Conservation (phyloP, 2,329 filamentous ascomycete genomes). For the Sporothrix luriei region DNA sequence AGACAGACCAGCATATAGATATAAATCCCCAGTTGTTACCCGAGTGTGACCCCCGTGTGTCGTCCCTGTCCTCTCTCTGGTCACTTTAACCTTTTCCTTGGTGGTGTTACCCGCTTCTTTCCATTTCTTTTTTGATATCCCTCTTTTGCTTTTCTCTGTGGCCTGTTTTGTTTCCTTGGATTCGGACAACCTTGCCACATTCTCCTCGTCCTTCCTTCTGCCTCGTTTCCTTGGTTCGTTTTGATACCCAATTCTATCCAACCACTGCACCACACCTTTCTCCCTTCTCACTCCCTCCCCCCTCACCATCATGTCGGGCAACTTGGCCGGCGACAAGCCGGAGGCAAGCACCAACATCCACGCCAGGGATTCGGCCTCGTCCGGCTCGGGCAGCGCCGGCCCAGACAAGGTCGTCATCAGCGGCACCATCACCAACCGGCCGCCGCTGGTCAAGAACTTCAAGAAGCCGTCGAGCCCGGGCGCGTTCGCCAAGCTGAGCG, state of each 20-base stretch:
- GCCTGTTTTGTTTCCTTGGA: neutral
- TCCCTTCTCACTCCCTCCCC: neutral
- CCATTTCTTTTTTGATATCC: neutral
- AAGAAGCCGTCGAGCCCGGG: slow-evolving; percentile 31
- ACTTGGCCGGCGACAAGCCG: neutral
- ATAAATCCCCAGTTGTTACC: slow-evolving; percentile 14
- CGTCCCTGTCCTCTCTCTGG: neutral
- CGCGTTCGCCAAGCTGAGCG: neutral
- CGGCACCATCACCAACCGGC: slow-evolving; percentile 32
- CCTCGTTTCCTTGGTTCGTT: neutral
- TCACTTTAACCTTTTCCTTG: neutral
- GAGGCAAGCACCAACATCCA: neutral
- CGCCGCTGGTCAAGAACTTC: slow-evolving; percentile 38
- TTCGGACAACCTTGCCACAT: neutral
- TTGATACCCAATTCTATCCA: neutral
- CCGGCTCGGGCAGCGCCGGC: neutral
- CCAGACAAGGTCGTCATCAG: slow-evolving; percentile 18
- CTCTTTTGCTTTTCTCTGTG: neutral
- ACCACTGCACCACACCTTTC: neutral
- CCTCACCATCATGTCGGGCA: slow-evolving; percentile 2
- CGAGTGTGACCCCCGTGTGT: neutral
- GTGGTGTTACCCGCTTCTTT: neutral
- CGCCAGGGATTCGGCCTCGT: neutral
- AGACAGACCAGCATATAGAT: neutral
- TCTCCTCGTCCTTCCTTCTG: neutral